phyloP scores from a whole-genome alignment of 1,284 basidiomycete genomes.

The Ganoderma resinaceum region DNA sequence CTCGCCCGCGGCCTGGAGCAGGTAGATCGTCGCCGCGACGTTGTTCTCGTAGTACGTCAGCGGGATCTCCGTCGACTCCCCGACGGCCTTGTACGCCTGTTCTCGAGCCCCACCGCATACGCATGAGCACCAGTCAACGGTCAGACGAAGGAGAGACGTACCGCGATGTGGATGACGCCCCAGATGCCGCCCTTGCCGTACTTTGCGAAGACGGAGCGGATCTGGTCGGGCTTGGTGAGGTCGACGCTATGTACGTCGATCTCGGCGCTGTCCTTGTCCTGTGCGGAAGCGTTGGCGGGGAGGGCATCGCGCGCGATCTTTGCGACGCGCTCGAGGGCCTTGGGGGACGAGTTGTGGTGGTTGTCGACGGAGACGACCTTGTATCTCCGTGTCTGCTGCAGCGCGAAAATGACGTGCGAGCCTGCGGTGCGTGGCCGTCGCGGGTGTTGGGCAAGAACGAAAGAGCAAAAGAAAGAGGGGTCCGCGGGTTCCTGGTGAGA shows the following conservation, averaged over 20 bases:
- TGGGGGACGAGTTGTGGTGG: conserved; percentile 88
- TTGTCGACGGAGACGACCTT: conserved; percentile 95
- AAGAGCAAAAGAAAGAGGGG: not conserved
- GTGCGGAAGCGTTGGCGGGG: conserved; percentile 66
- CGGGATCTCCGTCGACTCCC: conserved; percentile 96
- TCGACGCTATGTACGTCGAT: conserved; percentile 80
- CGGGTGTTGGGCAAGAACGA: not conserved
- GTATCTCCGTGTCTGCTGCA: conserved; percentile 89
- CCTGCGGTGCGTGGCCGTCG: conserved; percentile 57
- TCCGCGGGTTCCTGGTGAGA: conserved; percentile 13
- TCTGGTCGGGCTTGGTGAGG: conserved; percentile 74
- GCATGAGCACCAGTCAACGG: conserved; percentile 2
- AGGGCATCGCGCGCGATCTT: conserved; percentile 80
- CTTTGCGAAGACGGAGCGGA: conserved; percentile 81
- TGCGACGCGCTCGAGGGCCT: conserved; percentile 75
- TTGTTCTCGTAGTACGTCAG: conserved; percentile 94
- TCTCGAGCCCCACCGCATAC: not conserved
- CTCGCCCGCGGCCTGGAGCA: conserved; percentile 87
- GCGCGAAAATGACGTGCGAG: conserved; percentile 88
- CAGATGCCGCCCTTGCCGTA: conserved; percentile 95
- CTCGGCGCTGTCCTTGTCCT: conserved; percentile 70
- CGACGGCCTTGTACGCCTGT: conserved; percentile 97
- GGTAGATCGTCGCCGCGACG: conserved; percentile 83
- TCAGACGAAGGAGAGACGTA: conserved; percentile 47
- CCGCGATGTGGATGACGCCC: conserved; percentile 96